Evolutionary conservation across 1,284 basidiomycete genomes (phyloP).

Genomic region (Apiotrichum siamense): DNA sequence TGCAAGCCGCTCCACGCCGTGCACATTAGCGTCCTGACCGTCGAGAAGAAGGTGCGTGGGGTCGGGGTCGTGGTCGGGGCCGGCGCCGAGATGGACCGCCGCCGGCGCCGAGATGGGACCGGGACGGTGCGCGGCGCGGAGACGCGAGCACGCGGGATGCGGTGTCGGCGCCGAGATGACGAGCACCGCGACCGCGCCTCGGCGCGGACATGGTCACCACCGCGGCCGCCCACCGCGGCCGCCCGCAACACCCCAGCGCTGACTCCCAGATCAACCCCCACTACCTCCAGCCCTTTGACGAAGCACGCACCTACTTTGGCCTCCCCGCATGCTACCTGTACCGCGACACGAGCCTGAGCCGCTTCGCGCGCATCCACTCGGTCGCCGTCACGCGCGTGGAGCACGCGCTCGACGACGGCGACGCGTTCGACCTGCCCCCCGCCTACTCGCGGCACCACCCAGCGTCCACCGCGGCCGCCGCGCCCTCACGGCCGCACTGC

Average conservation of each 20-base stretch:
- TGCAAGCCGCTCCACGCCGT: neutral
- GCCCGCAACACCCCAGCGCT: no score
- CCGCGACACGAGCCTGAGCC: neutral
- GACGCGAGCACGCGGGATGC: neutral
- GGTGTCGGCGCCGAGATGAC: no score
- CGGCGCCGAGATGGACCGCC: no score
- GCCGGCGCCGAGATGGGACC: no score
- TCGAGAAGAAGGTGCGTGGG: neutral
- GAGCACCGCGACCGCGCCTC: no score
- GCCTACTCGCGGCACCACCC: neutral
- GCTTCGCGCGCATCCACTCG: neutral
- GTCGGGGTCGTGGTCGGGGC: no score
- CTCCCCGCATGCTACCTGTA: neutral
- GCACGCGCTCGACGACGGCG: neutral
- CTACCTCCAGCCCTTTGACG: neutral
- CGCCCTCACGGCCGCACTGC: neutral
- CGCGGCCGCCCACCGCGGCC: no score
- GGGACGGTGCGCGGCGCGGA: neutral
- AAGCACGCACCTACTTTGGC: neutral
- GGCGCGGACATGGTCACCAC: no score
- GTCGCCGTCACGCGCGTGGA: neutral
- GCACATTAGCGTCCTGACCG: neutral
- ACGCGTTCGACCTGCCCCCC: neutral
- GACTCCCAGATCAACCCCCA: neutral
- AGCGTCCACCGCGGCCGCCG: neutral